Percentiles rank a stretch among this genome's conserved stretches.
These are phyloP conservation scores for Hyaloscypha hepaticicola DNA, from an alignment of 495 filamentous ascomycete species.

Conservation along the genomic window DNA sequence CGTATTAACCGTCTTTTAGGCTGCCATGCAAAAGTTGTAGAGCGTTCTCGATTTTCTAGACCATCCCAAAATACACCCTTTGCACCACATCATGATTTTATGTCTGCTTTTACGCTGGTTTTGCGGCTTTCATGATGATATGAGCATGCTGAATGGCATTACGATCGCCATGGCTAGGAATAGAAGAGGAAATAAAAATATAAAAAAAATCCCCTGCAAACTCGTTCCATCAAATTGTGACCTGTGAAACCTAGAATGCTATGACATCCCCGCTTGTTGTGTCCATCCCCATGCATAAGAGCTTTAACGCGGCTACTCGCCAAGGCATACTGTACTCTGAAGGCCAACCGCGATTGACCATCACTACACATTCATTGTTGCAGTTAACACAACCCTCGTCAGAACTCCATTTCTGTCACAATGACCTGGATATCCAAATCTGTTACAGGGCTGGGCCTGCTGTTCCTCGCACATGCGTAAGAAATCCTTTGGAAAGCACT, in stretches of 20 bases:
- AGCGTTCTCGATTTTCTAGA: conserved; percentile 22
- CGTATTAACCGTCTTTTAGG: conserved; percentile 38
- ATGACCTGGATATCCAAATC: conserved; percentile 69
- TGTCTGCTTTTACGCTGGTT: conserved; percentile 20
- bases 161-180: conserved; percentile 30
- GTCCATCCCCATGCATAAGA: too few species aligned
- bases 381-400: background rate
- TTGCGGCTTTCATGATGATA: conserved; percentile 13
- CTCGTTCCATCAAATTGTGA: background rate
- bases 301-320: too few species aligned
- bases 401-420: conserved; percentile 2
- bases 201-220: conserved; percentile 17
- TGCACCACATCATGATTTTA: conserved; percentile 22
- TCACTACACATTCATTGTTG: background rate
- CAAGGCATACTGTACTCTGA: background rate
- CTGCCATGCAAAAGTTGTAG: conserved; percentile 92
- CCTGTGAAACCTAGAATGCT: background rate
- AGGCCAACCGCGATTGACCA: too few species aligned
- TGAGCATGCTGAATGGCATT: conserved; percentile 24
- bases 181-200: conserved; percentile 28
- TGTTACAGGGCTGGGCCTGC: conserved; percentile 61
- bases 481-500: conserved; percentile 30
- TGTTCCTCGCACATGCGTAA: conserved; percentile 74
- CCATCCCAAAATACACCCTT: conserved; percentile 4
- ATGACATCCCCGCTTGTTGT: background rate